Evolutionary conservation across 1,284 basidiomycete genomes (phyloP).

Genomic region (Apiotrichum sp.): DNA sequence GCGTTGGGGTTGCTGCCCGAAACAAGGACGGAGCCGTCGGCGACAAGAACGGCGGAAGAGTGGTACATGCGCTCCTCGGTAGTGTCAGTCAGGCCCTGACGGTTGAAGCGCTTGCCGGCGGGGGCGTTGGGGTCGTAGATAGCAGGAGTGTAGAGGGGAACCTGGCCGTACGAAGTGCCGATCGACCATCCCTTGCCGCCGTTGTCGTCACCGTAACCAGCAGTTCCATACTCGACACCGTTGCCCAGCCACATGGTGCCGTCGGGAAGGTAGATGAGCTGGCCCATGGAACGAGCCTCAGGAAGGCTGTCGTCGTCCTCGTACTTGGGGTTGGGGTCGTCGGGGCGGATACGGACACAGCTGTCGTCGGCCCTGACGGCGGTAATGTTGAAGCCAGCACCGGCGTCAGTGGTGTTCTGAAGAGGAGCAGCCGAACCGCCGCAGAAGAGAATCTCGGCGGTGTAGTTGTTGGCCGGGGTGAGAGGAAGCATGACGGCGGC

Average conservation of each 20-base stretch:
- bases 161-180: constrained; percentile 43
- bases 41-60: constrained; percentile 76
- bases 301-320: constrained; percentile 63
- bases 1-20: constrained; percentile 75
- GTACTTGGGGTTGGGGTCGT: constrained; percentile 60
- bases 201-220: constrained; percentile 48
- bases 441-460: constrained; percentile 78
- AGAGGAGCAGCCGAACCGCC: constrained; percentile 61
- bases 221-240: constrained; percentile 62
- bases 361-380: constrained; percentile 42
- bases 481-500: constrained; percentile 84
- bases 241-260: constrained; percentile 55
- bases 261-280: constrained; percentile 50
- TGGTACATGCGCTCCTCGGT: constrained; percentile 77
- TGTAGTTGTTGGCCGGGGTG: constrained; percentile 82
- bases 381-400: constrained; percentile 43
- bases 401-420: constrained; percentile 35
- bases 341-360: constrained; percentile 62
- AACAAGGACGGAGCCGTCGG: constrained; percentile 77
- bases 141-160: constrained; percentile 41
- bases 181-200: constrained; percentile 21
- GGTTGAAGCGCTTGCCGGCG: constrained; percentile 62
- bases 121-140: constrained; percentile 62
- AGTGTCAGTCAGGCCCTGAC: constrained; percentile 61
- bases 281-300: constrained; percentile 74